Evolutionary conservation across 306 rosid species (phyloP), one percentile per base, ranked within the genome.

Genomic region (Rubus parviflorus): DNA sequence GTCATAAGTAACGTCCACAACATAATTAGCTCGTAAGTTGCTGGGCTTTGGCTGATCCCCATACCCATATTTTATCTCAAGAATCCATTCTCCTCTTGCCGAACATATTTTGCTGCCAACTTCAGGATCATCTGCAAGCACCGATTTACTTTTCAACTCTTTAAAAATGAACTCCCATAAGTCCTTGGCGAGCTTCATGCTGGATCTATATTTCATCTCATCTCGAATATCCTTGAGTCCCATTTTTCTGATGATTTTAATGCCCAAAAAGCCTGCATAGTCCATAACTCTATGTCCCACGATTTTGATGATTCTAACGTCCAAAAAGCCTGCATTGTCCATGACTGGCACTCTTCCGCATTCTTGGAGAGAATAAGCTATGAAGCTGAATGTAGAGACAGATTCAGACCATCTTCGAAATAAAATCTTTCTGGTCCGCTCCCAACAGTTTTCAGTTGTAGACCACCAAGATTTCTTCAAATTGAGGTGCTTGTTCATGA

Each of bases 361-460:
- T 52, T 75, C 75, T 8, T 74, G 25, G 1, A 82, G 78, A 66
- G 80, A 82, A 71, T 80, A 81, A 2, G 20, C 4, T 46, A 86
- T 73, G 68, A 86, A 67, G 37, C 81, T 84, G 86, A 22, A 70
- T 7, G 62, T 35, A 1, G 83, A 70, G 11, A 88, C 49, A 15
- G 81, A 64, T 72, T 77, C 86, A 25, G 77, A 77, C 92, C 92
- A 88, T 64, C 90, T 83, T 1, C 87, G 84, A 49, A 54, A 61
- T 1, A 77, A 12, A 22, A 75, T 0, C 14, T 1, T 42, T n/a
- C 76, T 81, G 20, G 46, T 38, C 80, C 79, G 43, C 3, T 20
- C 40, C 3, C 1, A 23, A 20, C 1, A 46, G 8, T 47, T 10
- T 1, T 5, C 1, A 20, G 4, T 2, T 37, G 70, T 7, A 17